Base-by-base conservation (phyloP, 169 alveolate species). In the Plasmodium inui region DNA sequence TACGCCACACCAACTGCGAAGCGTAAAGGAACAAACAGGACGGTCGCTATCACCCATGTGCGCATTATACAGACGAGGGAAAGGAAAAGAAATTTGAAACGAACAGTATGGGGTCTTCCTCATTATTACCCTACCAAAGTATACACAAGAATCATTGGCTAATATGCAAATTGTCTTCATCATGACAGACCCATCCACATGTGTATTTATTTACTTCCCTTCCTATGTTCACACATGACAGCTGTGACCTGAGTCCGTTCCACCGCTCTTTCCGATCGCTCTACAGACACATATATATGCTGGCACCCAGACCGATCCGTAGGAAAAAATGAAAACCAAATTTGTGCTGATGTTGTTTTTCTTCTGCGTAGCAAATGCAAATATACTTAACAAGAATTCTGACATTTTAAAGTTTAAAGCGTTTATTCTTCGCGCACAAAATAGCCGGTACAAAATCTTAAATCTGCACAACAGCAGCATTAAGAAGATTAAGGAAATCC, bases 381-480 rank as follows among this genome's bases (percentile, higher is more conserved):
- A 71, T 72, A 34, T 67, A 84, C 46, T 72, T 46, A 74, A 26
- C 67, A 84, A 84, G 55, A 41, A 74, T 44, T 26, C 55, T 4
- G 30, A 84, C 7, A 72, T 72, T 44, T 84, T 44, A 44, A 74
- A 46, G 19, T 84, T 73, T n/a, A 84, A 84, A 46, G 93, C 85
- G 22, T 84, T 73, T 73, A 44, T 84, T 37, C 22, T 72, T 3
- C 78, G 17, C 2, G 19, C 90, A 14, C 90, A 50, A 28, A 44
- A 30, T 22, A 44, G 26, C 10, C 74, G 57, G n/a, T 26, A 74
- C 28, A 22, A 46, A 6, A 44, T 73, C 50, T 22, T 73, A 12
- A 44, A n/a, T 10, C 57, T 37, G 39, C 84, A 28, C 14, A 39
- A 37, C 22, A 73, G 78, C 28, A 46, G 73, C 61, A 44, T 84